Evolutionary conservation across 148 eudicot species (phyloP), one percentile per base, ranked within the genome.

Genomic region (Polygonum maritimum): DNA sequence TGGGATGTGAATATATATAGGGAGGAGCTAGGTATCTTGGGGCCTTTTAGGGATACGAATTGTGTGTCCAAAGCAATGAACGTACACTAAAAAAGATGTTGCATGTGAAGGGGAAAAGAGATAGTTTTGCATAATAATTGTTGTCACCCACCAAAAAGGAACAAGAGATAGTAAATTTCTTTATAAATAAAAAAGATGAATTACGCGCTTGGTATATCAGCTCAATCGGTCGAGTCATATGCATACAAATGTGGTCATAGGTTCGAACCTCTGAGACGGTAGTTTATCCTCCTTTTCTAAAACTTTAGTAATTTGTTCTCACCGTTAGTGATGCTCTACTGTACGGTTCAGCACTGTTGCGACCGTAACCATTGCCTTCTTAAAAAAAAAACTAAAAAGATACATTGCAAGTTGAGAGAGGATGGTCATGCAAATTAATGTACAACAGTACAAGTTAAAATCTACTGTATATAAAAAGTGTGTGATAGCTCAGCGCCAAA

Each of bases 121-220:
- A 54, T 52, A 52, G 19, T 51, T 15, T 3, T 35, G 40, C 21
- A 67, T 67, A 67, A 67, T 67, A 67, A 67, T 67, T 67, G 44
- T 36, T 15, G 15, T 67, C 71, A 67, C 71, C 71, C 21, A 16
- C 45, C 71, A 67, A 67, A 38, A 67, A 67, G 71, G 26, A 22
- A 21, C 12, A 7, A 19, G 21, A 57, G 31, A 57, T n/a, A 55
- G 21, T 21, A 21, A n/a, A 52, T 52, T 52, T 54, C 19, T 10
- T 18, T 0, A 19, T n/a, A 54, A 14, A 54, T 52, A 52, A 12
- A 57, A 8, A 58, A 22, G 35, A 58, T 10, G 12, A 58, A 58
- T 44, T 41, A 41, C 0, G 6, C 9, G 9, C 7, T 4, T 62
- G 2, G 69, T 38, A 62, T 26, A 26, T 26, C 31, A 26, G 31